These are phyloP conservation scores for Aspergillus sp. DNA, from an alignment of 2,329 filamentous ascomycete species.

Conservation along the genomic window DNA sequence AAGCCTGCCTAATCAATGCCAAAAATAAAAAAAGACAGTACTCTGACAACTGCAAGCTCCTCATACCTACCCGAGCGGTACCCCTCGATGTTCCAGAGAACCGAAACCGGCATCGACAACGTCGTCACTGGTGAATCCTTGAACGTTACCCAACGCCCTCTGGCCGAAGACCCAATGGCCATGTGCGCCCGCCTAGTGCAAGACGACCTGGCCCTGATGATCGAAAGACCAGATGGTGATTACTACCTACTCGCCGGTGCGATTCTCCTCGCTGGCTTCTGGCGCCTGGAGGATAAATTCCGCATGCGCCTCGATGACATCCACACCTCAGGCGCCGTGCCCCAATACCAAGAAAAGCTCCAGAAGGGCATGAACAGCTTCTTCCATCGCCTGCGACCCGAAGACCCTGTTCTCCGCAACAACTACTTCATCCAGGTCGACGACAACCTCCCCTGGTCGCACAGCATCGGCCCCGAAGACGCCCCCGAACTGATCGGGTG, in stretches of 20 bases:
- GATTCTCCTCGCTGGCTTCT: conserved; percentile 72
- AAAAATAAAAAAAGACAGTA: not conserved
- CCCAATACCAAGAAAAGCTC: conserved; percentile 61
- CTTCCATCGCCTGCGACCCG: conserved; percentile 62
- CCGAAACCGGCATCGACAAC: conserved; percentile 60
- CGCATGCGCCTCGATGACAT: conserved; percentile 73
- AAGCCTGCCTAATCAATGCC: conserved; percentile 8
- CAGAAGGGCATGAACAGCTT: conserved; percentile 75
- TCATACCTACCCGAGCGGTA: conserved; percentile 68
- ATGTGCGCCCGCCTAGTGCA: conserved; percentile 65
- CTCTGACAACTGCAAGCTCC: conserved; percentile 19
- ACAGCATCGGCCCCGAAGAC: conserved; percentile 68
- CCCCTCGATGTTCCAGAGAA: conserved; percentile 59
- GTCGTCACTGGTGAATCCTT: conserved; percentile 63
- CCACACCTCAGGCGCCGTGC: conserved; percentile 69
- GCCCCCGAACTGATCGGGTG: conserved; percentile 52
- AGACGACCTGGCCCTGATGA: conserved; percentile 78
- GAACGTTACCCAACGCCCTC: conserved; percentile 55
- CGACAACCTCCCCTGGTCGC: conserved; percentile 65
- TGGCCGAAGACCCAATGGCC: conserved; percentile 70
- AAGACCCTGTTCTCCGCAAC: conserved; percentile 60
- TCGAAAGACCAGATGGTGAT: conserved; percentile 65
- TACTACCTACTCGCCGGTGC: conserved; percentile 73
- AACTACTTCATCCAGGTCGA: conserved; percentile 89
- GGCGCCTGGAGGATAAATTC: conserved; percentile 72